Percentiles rank a stretch among this genome's conserved stretches.
These are phyloP conservation scores for Thelonectria olida DNA, from an alignment of 2,329 filamentous ascomycete species.

Conservation along the genomic window DNA sequence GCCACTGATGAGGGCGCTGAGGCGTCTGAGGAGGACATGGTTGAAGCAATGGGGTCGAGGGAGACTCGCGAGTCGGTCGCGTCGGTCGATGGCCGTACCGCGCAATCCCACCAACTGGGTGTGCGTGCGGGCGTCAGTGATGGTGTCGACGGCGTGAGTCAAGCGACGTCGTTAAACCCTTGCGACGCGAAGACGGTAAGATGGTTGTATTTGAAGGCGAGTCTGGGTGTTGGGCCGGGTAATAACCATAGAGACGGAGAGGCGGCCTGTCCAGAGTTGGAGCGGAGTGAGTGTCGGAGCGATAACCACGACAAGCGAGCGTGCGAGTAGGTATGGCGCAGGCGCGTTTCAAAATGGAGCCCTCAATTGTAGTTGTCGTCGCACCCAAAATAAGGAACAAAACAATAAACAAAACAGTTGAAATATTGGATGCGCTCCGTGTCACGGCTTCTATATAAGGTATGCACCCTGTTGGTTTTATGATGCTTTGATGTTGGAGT, in stretches of 20 bases:
- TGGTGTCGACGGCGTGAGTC: constrained; percentile 22
- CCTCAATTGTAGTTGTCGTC: background rate
- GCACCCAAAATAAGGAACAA: background rate
- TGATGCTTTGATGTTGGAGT: constrained; percentile 1
- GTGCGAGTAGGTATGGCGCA: constrained; percentile 1
- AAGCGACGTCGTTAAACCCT: constrained; percentile 18
- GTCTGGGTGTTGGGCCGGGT: constrained; percentile 33
- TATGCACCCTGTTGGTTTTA: background rate
- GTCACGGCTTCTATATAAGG: background rate
- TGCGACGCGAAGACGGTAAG: constrained; percentile 31
- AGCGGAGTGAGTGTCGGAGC: constrained; percentile 11
- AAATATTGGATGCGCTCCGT: background rate
- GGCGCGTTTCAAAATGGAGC: constrained; percentile 10
- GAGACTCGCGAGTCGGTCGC: constrained; percentile 36
- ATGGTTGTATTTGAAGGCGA: constrained; percentile 31
- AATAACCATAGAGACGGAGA: constrained; percentile 31
- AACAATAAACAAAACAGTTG: background rate
- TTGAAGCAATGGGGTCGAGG: constrained; percentile 32
- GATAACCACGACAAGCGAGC: background rate
- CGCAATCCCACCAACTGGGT: constrained; percentile 38
- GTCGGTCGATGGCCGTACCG: constrained; percentile 36
- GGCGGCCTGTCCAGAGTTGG: constrained; percentile 12
- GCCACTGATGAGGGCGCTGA: constrained; percentile 23
- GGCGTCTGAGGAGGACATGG: constrained; percentile 12
- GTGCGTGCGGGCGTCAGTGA: constrained; percentile 27